Percentiles rank a stretch among this genome's conserved stretches.
Evolutionary conservation across 1,284 basidiomycete genomes (phyloP).

Genomic region (Mycena citricolor): DNA sequence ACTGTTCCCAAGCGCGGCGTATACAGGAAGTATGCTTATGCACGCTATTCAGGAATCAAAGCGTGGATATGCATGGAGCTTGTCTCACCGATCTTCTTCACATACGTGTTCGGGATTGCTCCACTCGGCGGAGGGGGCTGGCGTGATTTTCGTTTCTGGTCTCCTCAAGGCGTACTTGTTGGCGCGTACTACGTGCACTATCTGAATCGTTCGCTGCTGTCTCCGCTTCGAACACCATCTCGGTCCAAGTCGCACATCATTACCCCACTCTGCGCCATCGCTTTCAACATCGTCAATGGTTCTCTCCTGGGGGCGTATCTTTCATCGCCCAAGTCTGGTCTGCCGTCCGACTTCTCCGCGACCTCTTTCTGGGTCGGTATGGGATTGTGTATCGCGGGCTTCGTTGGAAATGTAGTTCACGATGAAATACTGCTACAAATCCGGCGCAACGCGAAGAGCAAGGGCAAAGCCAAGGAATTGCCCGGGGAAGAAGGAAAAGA

Average conservation of each 20-base stretch:
- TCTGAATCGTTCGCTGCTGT: slow-evolving; percentile 78
- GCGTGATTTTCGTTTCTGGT: slow-evolving; percentile 30
- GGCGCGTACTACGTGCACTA: slow-evolving; percentile 77
- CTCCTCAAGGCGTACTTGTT: slow-evolving; percentile 56
- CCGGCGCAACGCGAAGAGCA: slow-evolving; percentile 37
- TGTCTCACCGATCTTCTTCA: slow-evolving; percentile 67
- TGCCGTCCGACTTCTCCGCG: slow-evolving; percentile 41
- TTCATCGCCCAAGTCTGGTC: slow-evolving; percentile 48
- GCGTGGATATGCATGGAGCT: slow-evolving; percentile 89
- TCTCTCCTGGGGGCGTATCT: slow-evolving; percentile 70
- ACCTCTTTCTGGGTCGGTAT: slow-evolving; percentile 64
- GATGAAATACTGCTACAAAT: slow-evolving; percentile 84
- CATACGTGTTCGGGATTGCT: slow-evolving; percentile 47
- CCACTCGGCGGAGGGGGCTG: slow-evolving; percentile 40
- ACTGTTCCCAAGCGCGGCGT: background rate
- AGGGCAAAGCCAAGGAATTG: slow-evolving; percentile 31
- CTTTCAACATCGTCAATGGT: slow-evolving; percentile 79
- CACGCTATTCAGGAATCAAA: slow-evolving; percentile 38
- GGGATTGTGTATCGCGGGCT: slow-evolving; percentile 66
- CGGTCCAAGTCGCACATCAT: slow-evolving; percentile 76
- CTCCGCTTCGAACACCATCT: slow-evolving; percentile 79
- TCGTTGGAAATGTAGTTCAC: slow-evolving; percentile 81
- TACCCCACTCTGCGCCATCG: slow-evolving; percentile 57
- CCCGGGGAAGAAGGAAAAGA: slow-evolving; percentile 30
- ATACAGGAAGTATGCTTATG: too few species aligned